Evolutionary conservation across 345 rosid species (phyloP), one percentile per base, ranked within the genome.

Genomic region (Lumnitzera littorea): DNA sequence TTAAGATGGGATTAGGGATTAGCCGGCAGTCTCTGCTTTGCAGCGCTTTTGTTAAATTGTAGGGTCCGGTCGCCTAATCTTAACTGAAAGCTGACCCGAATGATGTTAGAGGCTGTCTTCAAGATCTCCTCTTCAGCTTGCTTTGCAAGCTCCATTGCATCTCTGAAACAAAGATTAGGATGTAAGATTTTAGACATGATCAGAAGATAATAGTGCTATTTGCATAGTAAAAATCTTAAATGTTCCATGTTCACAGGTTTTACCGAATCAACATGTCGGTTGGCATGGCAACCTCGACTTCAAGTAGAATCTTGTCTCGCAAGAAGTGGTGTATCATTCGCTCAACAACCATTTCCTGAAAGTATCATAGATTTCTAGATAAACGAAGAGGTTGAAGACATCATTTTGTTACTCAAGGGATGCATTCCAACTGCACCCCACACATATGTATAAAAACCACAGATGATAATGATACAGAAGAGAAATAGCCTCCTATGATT

Each of bases 331-430:
- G 76, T 41, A 87, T 87, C 48, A 84, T 51, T 46, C 84, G 85
- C 70, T 80, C 88, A 23, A 87, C 82, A 57, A 46, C 72, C 79
- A 84, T 74, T 74, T 82, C 79, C 96, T 85, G 87, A 60, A 67
- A 58, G 10, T 9, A 7, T 36, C 7, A 36, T 9, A 36, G 43
- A 9, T 36, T 36, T 36, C 43, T 9, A 36, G 43, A 36, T 5
- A 36, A 36, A 36, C 43, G 7, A 36, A 36, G 7, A 36, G 43
- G 9, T 9, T 5, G 43, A 36, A 36, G 43, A 36, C 43, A 27
- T 36, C 1, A 9, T 36, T 5, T 36, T 9, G 43, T 36, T 36
- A 5, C 5, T 36, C 7, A 9, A 36, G 11, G 43, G 43, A 36
- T 36, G 43, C 3, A 36, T 5, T 36, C 11, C 43, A 36, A 36